These are phyloP conservation scores for Magnusiomyces tetraspermus DNA, from an alignment of 1,139 yeast species.

Conservation along the genomic window DNA sequence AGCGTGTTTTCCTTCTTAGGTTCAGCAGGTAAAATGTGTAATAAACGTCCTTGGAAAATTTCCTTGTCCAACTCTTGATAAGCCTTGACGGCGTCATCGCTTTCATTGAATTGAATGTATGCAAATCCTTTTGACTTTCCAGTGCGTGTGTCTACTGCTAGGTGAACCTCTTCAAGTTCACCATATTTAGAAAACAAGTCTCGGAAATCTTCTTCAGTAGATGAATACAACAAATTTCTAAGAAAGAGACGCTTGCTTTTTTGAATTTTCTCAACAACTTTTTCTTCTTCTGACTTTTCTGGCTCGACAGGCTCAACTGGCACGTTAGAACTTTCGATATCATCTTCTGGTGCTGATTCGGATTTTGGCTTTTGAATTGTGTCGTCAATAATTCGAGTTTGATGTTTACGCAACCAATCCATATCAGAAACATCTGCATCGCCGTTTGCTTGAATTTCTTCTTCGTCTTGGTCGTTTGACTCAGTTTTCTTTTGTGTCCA, in stretches of 20 bases:
- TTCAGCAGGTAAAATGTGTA: constrained; percentile 83
- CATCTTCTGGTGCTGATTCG: constrained; percentile 20
- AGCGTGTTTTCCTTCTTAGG: constrained; percentile 60
- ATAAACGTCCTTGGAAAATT: constrained; percentile 85
- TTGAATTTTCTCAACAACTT: constrained; percentile 42
- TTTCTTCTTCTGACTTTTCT: constrained; percentile 38
- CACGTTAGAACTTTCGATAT: constrained; percentile 10
- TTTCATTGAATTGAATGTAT: constrained; percentile 58
- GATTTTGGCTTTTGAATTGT: constrained; percentile 37
- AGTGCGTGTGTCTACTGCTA: constrained; percentile 83
- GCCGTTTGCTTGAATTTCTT: constrained; percentile 33
- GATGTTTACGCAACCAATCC: constrained; percentile 75
- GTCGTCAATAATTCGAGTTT: constrained; percentile 47
- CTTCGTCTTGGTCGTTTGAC: constrained; percentile 18
- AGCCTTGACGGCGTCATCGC: constrained; percentile 69
- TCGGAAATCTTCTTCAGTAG: constrained; percentile 71
- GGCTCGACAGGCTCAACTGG: constrained; percentile 16
- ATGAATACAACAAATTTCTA: constrained; percentile 72
- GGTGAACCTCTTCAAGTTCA: constrained; percentile 49
- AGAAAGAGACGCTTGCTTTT: constrained; percentile 77
- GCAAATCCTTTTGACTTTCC: constrained; percentile 93
- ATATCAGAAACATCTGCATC: constrained; percentile 61
- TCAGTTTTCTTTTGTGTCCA: constrained; percentile 13
- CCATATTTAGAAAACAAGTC: constrained; percentile 46
- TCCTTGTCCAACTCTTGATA: constrained; percentile 69